Evolutionary conservation across 2,329 filamentous ascomycete species (phyloP).

Genomic region (Colletotrichum graminicola): DNA sequence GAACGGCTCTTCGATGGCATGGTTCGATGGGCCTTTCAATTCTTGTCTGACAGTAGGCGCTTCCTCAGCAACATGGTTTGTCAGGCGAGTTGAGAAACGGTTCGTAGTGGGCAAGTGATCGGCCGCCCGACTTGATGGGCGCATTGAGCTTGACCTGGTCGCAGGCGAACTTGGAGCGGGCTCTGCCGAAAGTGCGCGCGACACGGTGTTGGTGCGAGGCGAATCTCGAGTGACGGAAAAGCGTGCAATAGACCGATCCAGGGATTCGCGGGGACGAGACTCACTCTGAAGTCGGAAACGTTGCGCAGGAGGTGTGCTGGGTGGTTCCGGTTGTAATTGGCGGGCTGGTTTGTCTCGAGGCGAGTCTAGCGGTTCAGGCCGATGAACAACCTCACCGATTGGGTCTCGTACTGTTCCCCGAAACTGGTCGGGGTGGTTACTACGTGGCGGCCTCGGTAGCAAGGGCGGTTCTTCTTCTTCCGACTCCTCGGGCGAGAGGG

Average conservation of each 20-base stretch:
- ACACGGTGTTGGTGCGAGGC: background rate
- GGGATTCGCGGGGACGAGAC: constrained; percentile 1
- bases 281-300: background rate
- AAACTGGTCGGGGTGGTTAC: background rate
- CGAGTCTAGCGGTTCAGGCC: background rate
- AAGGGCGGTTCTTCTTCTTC: constrained; percentile 16
- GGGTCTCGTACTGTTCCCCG: constrained; percentile 19
- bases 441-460: constrained; percentile 13
- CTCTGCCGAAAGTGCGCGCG: background rate
- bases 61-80: background rate
- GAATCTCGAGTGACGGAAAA: background rate
- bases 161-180: background rate
- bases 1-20: background rate
- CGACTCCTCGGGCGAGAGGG: constrained; percentile 9
- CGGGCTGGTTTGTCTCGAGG: background rate
- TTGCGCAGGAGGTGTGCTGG: constrained; percentile 18
- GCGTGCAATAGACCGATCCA: background rate
- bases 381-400: constrained; percentile 20
- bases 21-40: background rate
- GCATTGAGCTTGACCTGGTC: constrained; percentile 1
- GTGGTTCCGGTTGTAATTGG: constrained; percentile 1
- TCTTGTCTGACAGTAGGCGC: background rate
- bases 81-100: background rate
- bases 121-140: background rate
- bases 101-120: background rate